Evolutionary conservation across 2,329 filamentous ascomycete genomes (phyloP), one percentile per base, ranked within the genome.

Genomic region (Epicoccum sorghinum): DNA sequence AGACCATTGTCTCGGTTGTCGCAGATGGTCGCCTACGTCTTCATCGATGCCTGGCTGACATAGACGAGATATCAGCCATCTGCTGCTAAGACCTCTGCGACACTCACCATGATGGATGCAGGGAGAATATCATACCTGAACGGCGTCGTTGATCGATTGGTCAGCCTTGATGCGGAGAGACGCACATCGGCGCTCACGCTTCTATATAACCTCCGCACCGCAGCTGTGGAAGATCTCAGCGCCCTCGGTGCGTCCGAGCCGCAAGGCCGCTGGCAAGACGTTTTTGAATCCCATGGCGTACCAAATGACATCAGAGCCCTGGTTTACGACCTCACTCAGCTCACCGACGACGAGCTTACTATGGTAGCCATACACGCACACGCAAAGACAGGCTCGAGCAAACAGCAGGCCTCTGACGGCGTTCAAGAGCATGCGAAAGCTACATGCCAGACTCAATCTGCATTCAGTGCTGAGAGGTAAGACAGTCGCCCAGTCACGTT

Each of bases 221-320:
- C 52, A 12, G 52, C 52, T 5, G 42, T 55, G 9, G 46, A 55
- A 32, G 52, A 55, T 24, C 46, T 55, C 29, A 46, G 41, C 30
- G 13, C 27, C 6, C 27, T 29, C 27, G 37, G 41, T 7, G 14
- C 24, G 4, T 23, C 13, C 25, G 30, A 50, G 25, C 23, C 25
- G 2, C 30, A n/a, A 9, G 24, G 32, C 4, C 41, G 50, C 14
- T 55, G 52, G 52, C 29, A 50, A 9, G 14, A 9, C 6, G 46
- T 46, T 29, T 46, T 55, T 5, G 40, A 22, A 8, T 45, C 46
- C 8, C 23, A 35, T 6, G 3, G 18, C 2, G 14, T 10, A 4
- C 43, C 39, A 6, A 32, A 49, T 18, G 40, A 33, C 12, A 32
- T 45, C 30, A 49, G 13, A 4, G 12, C 30, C 8, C 46, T 55